A percentile compares a stretch with the other conserved stretches of the same genome.
phyloP scores from a whole-genome alignment of 805 yeast genomes.

The Pichia pseudocactophila region DNA sequence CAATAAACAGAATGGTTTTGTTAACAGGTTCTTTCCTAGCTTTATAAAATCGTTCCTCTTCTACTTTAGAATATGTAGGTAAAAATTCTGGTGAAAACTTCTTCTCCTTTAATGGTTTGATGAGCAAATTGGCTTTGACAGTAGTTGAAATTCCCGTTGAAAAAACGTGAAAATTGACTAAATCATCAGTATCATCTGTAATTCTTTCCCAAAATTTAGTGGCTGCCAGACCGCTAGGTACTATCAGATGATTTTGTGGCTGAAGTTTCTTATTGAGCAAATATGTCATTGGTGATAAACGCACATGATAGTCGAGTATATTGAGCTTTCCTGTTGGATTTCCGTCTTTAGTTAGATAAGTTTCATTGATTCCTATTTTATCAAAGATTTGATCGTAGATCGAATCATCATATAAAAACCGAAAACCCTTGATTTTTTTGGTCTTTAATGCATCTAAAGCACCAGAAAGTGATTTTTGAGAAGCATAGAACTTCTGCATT shows the following conservation, averaged over 20 bases:
- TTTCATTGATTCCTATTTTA: conserved; percentile 33
- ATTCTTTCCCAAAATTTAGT: conserved; percentile 20
- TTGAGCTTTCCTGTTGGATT: conserved; percentile 31
- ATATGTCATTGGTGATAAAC: conserved; percentile 51
- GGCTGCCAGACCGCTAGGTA: conserved; percentile 25
- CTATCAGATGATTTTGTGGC: conserved; percentile 56
- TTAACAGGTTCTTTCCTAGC: conserved; percentile 16
- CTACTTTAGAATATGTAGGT: conserved; percentile 1
- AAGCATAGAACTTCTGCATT: conserved; percentile 12
- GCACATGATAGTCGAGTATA: conserved; percentile 53
- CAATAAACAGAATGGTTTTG: conserved; percentile 23
- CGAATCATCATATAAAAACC: conserved; percentile 12
- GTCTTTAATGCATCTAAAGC: conserved; percentile 1
- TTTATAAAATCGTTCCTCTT: background rate
- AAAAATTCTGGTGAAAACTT: conserved; percentile 29
- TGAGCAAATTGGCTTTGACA: conserved; percentile 15
- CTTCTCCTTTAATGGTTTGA: conserved; percentile 33
- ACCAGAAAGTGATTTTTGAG: conserved; percentile 5
- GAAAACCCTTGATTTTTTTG: conserved; percentile 7
- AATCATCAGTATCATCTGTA: conserved; percentile 10
- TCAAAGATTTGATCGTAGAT: conserved; percentile 33
- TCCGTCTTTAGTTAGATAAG: conserved; percentile 20
- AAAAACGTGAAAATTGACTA: conserved; percentile 14
- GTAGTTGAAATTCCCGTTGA: conserved; percentile 10
- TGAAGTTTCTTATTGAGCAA: conserved; percentile 49